A percentile compares a stretch with the other conserved stretches of the same genome.
phyloP scores from a whole-genome alignment of 305 asterid species.

The Salvia sclarea region DNA sequence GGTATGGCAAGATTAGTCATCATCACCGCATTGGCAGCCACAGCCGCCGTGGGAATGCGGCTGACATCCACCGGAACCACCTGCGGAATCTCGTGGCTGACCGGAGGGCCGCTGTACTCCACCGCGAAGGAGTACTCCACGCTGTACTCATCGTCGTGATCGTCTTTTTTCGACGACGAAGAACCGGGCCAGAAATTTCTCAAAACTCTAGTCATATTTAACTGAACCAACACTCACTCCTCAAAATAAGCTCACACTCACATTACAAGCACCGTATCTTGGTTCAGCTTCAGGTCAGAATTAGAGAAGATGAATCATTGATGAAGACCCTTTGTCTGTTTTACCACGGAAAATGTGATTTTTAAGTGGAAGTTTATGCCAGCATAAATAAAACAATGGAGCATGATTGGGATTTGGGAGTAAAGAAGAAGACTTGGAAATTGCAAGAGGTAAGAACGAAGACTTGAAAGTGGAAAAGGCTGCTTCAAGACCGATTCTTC shows the following conservation, averaged over 20 bases:
- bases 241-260: slow-evolving; percentile 15
- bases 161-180: slow-evolving; percentile 39
- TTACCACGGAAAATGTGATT: not conserved
- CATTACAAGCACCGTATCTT: not conserved
- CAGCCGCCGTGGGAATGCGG: slow-evolving; percentile 69
- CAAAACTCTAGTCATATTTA: slow-evolving; percentile 53
- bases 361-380: slow-evolving; percentile 16
- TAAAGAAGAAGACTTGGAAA: slow-evolving; percentile 27
- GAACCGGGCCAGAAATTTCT: slow-evolving; percentile 51
- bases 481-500: slow-evolving; percentile 32
- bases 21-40: slow-evolving; percentile 40
- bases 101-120: slow-evolving; percentile 80
- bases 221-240: slow-evolving; percentile 12
- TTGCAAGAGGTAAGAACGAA: not conserved
- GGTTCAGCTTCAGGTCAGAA: not conserved
- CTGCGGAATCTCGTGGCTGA: slow-evolving; percentile 63
- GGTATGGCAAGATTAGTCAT: slow-evolving; percentile 50
- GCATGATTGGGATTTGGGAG: slow-evolving; percentile 1
- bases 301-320: slow-evolving; percentile 12
- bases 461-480: slow-evolving; percentile 22
- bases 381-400: slow-evolving; percentile 1
- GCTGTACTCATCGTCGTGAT: slow-evolving; percentile 51
- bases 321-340: slow-evolving; percentile 6
- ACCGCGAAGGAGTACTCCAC: slow-evolving; percentile 75
- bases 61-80: slow-evolving; percentile 67